Conservation (phyloP, 129 eudicot genomes). For the Silybum marianum region DNA sequence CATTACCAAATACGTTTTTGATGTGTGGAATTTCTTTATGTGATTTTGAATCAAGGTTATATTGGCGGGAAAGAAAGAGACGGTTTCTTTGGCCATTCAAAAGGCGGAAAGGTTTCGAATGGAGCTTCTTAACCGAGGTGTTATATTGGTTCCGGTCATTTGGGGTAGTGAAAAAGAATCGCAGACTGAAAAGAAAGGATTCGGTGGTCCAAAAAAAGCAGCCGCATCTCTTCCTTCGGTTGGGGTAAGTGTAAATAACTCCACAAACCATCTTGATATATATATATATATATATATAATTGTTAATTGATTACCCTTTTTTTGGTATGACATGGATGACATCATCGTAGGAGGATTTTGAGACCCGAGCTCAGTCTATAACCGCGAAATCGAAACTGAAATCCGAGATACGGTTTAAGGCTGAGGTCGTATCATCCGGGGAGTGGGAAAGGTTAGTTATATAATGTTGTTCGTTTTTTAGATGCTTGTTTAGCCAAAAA, state of each 20-base stretch:
- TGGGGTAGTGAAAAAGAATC: conserved; percentile 64
- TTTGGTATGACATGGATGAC: conserved; percentile 14
- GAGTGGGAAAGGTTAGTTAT: conserved; percentile 94
- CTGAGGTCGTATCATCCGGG: conserved; percentile 77
- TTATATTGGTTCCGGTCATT: conserved; percentile 78
- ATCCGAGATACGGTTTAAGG: conserved; percentile 87
- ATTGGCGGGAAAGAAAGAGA: conserved; percentile 94
- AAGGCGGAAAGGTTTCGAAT: conserved; percentile 87
- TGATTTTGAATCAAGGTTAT: conserved; percentile 56
- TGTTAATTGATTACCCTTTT: not conserved
- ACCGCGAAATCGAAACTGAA: conserved; percentile 79
- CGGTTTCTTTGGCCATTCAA: conserved; percentile 65
- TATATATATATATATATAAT: not conserved
- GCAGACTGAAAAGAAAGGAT: conserved; percentile 72
- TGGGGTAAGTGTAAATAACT: conserved; percentile 64
- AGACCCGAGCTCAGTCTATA: conserved; percentile 75
- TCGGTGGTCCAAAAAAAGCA: conserved; percentile 67
- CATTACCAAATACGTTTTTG: not conserved
- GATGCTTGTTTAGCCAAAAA: not conserved
- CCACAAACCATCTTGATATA: conserved; percentile 8
- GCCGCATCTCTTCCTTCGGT: conserved; percentile 85
- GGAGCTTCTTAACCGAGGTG: conserved; percentile 90
- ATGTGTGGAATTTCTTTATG: not conserved
- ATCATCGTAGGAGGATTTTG: conserved; percentile 82
- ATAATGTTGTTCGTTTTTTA: not conserved